Evolutionary conservation across 2,329 filamentous ascomycete species (phyloP).

Genomic region (Parascedosporium putredinis): DNA sequence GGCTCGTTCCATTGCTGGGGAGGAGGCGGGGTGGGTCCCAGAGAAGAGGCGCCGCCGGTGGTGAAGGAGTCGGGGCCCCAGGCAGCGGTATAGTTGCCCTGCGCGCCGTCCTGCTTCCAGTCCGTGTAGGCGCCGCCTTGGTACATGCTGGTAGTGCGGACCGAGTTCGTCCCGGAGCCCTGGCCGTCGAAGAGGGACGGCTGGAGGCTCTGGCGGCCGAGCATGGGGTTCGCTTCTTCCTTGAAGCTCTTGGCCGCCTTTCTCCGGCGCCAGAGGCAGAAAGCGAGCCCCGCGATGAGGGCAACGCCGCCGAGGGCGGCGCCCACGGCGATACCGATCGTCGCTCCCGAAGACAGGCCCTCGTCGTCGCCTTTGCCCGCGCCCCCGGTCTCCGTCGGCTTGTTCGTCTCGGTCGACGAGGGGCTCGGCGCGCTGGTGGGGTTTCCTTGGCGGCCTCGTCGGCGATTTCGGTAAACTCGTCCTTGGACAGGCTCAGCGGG

Average conservation of each 20-base stretch:
- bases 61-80: slow-evolving; percentile 6
- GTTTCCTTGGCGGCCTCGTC: slow-evolving; percentile 11
- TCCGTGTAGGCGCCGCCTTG: slow-evolving; percentile 1
- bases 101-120: not conserved
- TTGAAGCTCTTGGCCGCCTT: slow-evolving; percentile 12
- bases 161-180: not conserved
- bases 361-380: slow-evolving; percentile 11
- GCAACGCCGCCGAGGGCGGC: slow-evolving; percentile 20
- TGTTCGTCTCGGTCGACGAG: not conserved
- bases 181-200: not conserved
- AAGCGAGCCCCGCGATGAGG: slow-evolving; percentile 15
- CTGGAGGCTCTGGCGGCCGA: slow-evolving; percentile 1
- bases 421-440: slow-evolving; percentile 9
- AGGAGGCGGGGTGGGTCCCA: not conserved
- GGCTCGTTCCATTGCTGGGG: not conserved
- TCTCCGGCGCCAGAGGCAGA: slow-evolving; percentile 20
- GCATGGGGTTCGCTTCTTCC: slow-evolving; percentile 8
- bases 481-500: slow-evolving; percentile 29
- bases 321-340: slow-evolving; percentile 30
- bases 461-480: slow-evolving; percentile 26
- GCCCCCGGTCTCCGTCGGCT: slow-evolving; percentile 8
- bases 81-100: not conserved
- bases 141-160: not conserved
- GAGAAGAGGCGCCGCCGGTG: not conserved
- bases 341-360: slow-evolving; percentile 25